A percentile compares a stretch with the other conserved stretches of the same genome.
phyloP scores from a whole-genome alignment of 2,329 filamentous ascomycete genomes.

The Stemphylium vesicarium region DNA sequence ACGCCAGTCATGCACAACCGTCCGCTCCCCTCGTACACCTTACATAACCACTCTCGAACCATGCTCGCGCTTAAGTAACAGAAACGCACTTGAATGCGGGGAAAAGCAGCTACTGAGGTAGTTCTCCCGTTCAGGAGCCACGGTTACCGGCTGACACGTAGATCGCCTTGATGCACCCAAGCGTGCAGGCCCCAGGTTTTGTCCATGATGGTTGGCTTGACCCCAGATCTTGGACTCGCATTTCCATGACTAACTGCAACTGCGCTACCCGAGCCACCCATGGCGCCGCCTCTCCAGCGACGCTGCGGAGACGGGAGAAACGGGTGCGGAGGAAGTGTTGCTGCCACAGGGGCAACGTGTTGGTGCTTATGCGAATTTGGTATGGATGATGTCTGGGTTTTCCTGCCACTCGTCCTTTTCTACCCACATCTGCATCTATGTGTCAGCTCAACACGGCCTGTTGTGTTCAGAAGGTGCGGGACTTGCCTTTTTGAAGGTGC shows the following conservation, averaged over 20 bases:
- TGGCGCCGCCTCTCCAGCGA: conserved; percentile 33
- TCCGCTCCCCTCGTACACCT: conserved; percentile 22
- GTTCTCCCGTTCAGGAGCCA: conserved; percentile 33
- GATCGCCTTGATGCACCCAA: conserved; percentile 24
- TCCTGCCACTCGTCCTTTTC: conserved; percentile 99
- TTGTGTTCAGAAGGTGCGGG: conserved; percentile 16
- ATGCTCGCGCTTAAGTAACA: conserved; percentile 41
- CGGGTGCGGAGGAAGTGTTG: conserved; percentile 33
- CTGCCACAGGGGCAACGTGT: conserved; percentile 40
- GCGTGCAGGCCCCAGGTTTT: conserved; percentile 26
- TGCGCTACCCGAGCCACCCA: conserved; percentile 9
- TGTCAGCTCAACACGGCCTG: conserved; percentile 35
- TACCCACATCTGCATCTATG: conserved; percentile 86
- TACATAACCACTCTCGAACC: conserved; percentile 20
- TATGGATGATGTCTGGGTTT: conserved; percentile 98
- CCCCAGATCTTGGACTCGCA: conserved; percentile 30
- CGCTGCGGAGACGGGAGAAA: conserved; percentile 41
- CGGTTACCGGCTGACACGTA: conserved; percentile 34
- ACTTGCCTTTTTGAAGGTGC: conserved; percentile 95
- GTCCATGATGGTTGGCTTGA: conserved; percentile 27
- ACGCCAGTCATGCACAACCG: conserved; percentile 43
- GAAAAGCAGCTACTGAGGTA: conserved; percentile 40
- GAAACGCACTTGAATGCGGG: conserved; percentile 46
- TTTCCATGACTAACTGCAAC: conserved; percentile 46
- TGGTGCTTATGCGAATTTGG: conserved; percentile 78